phyloP scores from a whole-genome alignment of 2,329 filamentous ascomycete genomes.

The Domatiomyces globalis region DNA sequence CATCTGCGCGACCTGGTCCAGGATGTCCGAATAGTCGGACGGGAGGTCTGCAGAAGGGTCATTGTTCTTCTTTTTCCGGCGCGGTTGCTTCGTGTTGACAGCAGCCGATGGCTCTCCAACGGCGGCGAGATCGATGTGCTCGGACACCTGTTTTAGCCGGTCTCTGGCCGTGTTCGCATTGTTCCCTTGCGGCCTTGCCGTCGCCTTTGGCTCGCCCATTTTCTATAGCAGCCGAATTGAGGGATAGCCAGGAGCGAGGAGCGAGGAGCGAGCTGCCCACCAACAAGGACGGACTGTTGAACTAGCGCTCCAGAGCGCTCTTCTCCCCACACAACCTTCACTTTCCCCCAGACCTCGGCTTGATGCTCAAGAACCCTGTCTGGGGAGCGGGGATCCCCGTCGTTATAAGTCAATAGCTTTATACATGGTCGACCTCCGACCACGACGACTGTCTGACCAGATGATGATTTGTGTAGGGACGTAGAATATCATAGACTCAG shows the following conservation, averaged over 20 bases:
- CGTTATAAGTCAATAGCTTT: constrained; percentile 1
- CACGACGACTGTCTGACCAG: not conserved
- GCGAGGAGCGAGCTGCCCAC: too few relatives aligned
- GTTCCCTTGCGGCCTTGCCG: not conserved
- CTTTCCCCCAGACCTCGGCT: not conserved
- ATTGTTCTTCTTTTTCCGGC: constrained; percentile 1
- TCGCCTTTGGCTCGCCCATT: not conserved
- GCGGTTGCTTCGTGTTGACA: constrained; percentile 21
- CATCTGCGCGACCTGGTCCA: constrained; percentile 41
- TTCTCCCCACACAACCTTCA: not conserved
- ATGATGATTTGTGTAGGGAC: not conserved
- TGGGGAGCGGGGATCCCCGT: not conserved
- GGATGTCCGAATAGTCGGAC: constrained; percentile 48
- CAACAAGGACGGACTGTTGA: too few relatives aligned
- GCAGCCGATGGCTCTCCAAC: not conserved
- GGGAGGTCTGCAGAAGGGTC: constrained; percentile 27
- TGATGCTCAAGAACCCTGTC: not conserved
- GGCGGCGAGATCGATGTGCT: not conserved
- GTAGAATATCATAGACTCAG: not conserved
- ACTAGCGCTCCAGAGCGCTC: too few relatives aligned
- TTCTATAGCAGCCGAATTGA: not conserved
- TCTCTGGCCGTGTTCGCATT: not conserved
- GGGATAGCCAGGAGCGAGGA: too few relatives aligned
- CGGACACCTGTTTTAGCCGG: not conserved
- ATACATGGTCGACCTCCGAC: not conserved